A percentile compares a stretch with the other conserved stretches of the same genome.
Evolutionary conservation across 805 yeast species (phyloP).

Genomic region (Candida vaughaniae): DNA sequence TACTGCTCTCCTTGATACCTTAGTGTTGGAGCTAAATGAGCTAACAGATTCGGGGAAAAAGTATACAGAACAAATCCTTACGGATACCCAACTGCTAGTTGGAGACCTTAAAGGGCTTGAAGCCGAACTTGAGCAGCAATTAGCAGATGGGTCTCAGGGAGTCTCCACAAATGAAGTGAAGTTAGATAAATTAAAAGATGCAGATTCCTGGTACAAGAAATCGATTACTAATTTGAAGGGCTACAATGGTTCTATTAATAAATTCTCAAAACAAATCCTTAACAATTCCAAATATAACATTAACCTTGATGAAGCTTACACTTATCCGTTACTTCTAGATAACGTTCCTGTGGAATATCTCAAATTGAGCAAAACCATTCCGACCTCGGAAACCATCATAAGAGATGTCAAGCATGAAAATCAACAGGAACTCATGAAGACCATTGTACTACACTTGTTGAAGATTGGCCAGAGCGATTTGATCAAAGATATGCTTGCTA

Average conservation of each 20-base stretch:
- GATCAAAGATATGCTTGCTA: slow-evolving; percentile 26
- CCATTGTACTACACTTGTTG: slow-evolving; percentile 37
- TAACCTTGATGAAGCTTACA: slow-evolving; percentile 42
- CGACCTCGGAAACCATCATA: slow-evolving; percentile 7
- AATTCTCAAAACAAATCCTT: slow-evolving; percentile 32
- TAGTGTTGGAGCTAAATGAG: slow-evolving; percentile 3
- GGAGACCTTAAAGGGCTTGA: slow-evolving; percentile 5
- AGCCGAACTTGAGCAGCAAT: slow-evolving; percentile 2
- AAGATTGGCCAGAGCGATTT: slow-evolving; percentile 40
- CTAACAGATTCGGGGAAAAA: slow-evolving; percentile 3
- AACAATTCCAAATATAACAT: slow-evolving; percentile 26
- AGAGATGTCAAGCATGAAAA: slow-evolving; percentile 21
- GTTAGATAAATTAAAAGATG: slow-evolving; percentile 13
- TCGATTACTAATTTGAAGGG: slow-evolving; percentile 32
- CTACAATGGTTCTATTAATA: slow-evolving; percentile 35
- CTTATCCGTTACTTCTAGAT: slow-evolving; percentile 34
- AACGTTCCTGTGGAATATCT: slow-evolving; percentile 22
- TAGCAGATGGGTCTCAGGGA: slow-evolving; percentile 2
- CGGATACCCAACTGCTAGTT: not conserved
- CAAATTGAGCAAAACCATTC: slow-evolving; percentile 1
- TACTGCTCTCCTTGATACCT: slow-evolving; percentile 5
- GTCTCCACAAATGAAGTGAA: not conserved
- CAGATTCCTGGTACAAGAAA: slow-evolving; percentile 32
- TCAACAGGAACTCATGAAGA: slow-evolving; percentile 31
- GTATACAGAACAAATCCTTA: not conserved